Conservation (phyloP, 2,329 filamentous ascomycete species). For the Escovopsis weberi region DNA sequence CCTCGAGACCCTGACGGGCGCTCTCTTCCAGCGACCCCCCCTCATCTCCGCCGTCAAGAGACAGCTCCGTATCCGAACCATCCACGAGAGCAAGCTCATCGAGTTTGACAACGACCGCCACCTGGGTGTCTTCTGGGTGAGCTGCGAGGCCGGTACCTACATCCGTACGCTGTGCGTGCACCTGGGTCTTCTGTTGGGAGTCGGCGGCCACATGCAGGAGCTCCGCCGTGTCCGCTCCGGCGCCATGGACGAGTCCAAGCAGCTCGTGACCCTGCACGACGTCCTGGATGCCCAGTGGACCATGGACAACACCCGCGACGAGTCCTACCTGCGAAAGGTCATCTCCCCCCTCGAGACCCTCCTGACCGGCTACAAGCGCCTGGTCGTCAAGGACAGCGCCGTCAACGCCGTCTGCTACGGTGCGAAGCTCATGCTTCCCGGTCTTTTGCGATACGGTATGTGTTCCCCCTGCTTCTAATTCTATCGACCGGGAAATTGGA, state of each 20-base stretch:
- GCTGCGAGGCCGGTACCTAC: slow-evolving; percentile 93
- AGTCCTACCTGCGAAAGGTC: slow-evolving; percentile 79
- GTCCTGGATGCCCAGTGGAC: slow-evolving; percentile 90
- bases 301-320: slow-evolving; percentile 89
- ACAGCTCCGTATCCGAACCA: slow-evolving; percentile 93
- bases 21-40: slow-evolving; percentile 80
- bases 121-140: slow-evolving; percentile 97
- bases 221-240: slow-evolving; percentile 84
- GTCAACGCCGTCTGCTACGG: slow-evolving; percentile 98
- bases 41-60: slow-evolving; percentile 98
- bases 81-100: slow-evolving; percentile 90
- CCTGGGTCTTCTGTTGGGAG: slow-evolving; percentile 59
- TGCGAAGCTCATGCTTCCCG: slow-evolving; percentile 97
- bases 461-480: too few species aligned
- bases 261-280: slow-evolving; percentile 77
- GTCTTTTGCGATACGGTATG: slow-evolving; percentile 78
- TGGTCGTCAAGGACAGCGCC: slow-evolving; percentile 73
- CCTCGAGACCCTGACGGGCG: slow-evolving; percentile 89
- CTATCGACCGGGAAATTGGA: background rate
- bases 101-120: slow-evolving; percentile 99
- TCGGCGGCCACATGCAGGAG: slow-evolving; percentile 97
- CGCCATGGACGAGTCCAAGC: slow-evolving; percentile 84
- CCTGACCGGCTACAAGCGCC: slow-evolving; percentile 83
- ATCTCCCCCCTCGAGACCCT: slow-evolving; percentile 89
- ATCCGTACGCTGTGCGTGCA: slow-evolving; percentile 97